Base-by-base conservation (phyloP, 2,329 filamentous ascomycete species). In the Aureobasidium pullulans region DNA sequence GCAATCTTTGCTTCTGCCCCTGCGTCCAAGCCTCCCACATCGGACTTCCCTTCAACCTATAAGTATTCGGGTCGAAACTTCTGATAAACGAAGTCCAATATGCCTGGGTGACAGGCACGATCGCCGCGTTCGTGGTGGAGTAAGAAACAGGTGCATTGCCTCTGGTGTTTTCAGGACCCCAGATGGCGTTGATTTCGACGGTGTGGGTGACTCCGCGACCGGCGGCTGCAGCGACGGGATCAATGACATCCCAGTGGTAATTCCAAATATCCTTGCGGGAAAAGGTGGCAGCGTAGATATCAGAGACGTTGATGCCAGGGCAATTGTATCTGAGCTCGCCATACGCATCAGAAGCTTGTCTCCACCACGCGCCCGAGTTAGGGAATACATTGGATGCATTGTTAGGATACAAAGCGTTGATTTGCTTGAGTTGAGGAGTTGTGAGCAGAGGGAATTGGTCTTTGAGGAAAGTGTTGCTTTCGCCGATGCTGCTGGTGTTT, bases 71-170 rank as follows among this genome's bases (percentile, higher is more conserved):
- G 69, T 92, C 77, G 39, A 84, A 78, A 0, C 76, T 77, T 29
- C 81, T 74, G 62, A 92, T 84, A 68, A 92, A n/a, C n/a, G n/a
- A n/a, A n/a, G 84, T 82, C 86, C 87, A 91, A 70, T 90, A 92
- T 0, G 77, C 80, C 66, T 89, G 85, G 31, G 88, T 80, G 0
- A 87, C 72, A 0, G 81, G 76, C 1, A 87, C 77, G 6, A 87
- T 83, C 0, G 68, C 67, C 1, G 74, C 79, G 63, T 90, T 90
- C 13, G 72, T 71, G 0, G 73, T 68, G 7, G 69, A 69, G 64
- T 89, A 90, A 48, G 81, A 85, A 2, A 67, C 66, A 0, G 86
- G 85, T 1, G 78, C 71, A 0, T 63, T 67, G 5, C 74, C 73
- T 23, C 75, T 72, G 2, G 80, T 76, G 66, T 86, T 81, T 3